phyloP scores from a whole-genome alignment of 1,284 basidiomycete species.

The Ceratorhiza oryzae-sativae region DNA sequence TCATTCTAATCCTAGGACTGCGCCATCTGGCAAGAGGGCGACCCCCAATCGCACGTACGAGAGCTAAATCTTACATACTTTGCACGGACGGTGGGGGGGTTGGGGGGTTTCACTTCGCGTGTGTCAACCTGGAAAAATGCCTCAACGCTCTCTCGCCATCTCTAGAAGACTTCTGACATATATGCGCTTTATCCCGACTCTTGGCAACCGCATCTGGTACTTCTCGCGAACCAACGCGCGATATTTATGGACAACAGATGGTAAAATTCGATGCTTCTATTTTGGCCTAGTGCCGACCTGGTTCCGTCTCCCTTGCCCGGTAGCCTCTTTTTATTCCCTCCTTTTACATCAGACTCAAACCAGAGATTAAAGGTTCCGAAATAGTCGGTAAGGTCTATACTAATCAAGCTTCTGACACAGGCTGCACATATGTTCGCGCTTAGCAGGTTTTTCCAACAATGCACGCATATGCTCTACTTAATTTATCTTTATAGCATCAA shows the following conservation, averaged over 20 bases:
- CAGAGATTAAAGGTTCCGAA: no score
- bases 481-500: background rate
- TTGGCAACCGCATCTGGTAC: no score
- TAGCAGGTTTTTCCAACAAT: constrained; percentile 11
- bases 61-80: background rate
- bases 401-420: background rate
- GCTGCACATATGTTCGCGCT: constrained; percentile 40
- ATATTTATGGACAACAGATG: background rate
- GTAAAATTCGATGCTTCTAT: background rate
- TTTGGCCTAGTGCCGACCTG: no score
- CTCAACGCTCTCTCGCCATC: no score
- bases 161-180: background rate
- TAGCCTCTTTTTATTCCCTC: no score
- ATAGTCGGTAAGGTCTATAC: constrained; percentile 54
- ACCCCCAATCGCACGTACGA: background rate
- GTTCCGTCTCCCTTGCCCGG: no score
- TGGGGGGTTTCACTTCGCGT: no score
- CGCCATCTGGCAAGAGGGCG: no score
- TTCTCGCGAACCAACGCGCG: background rate
- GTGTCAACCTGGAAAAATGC: no score
- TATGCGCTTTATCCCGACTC: background rate
- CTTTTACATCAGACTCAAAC: no score
- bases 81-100: no score
- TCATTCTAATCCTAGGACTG: constrained; percentile 2
- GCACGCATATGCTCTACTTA: background rate